Evolutionary conservation across 352 stramenopile species (phyloP).

Genomic region (Hyaloperonospora arabidopsidis): DNA sequence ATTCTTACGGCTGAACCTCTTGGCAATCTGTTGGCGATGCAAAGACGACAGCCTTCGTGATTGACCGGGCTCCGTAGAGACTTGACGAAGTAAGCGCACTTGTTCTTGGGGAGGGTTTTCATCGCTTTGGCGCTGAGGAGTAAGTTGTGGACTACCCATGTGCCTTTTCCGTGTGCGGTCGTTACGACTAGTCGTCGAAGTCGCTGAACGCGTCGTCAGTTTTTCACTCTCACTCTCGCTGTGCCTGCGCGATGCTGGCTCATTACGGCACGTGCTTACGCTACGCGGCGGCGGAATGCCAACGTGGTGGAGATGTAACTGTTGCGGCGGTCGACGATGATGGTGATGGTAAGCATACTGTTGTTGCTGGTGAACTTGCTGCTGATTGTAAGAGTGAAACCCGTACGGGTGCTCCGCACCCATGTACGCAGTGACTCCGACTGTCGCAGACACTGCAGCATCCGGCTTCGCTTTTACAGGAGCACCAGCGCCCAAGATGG

Average conservation of each 20-base stretch:
- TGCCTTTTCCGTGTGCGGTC: conserved; percentile 31
- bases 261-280: conserved; percentile 19
- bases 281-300: conserved; percentile 15
- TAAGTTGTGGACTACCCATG: conserved; percentile 39
- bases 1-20: conserved; percentile 40
- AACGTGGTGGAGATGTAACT: conserved; percentile 21
- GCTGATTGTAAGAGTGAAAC: conserved; percentile 26
- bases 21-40: conserved; percentile 19
- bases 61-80: conserved; percentile 11
- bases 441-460: conserved; percentile 15
- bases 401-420: conserved; percentile 24
- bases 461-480: conserved; percentile 51
- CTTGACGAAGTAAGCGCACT: conserved; percentile 11
- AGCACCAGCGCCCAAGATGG: conserved; percentile 51
- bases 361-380: conserved; percentile 24
- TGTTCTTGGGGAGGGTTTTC: conserved; percentile 14
- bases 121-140: conserved; percentile 19
- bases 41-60: conserved; percentile 20
- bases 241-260: conserved; percentile 39
- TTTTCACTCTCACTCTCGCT: conserved; percentile 66
- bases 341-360: conserved; percentile 31
- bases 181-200: conserved; percentile 41
- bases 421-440: conserved; percentile 20
- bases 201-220: conserved; percentile 49
- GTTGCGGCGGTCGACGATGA: conserved; percentile 23